Base-by-base conservation (phyloP, 2,329 filamentous ascomycete species). In the Apiospora arundinis region DNA sequence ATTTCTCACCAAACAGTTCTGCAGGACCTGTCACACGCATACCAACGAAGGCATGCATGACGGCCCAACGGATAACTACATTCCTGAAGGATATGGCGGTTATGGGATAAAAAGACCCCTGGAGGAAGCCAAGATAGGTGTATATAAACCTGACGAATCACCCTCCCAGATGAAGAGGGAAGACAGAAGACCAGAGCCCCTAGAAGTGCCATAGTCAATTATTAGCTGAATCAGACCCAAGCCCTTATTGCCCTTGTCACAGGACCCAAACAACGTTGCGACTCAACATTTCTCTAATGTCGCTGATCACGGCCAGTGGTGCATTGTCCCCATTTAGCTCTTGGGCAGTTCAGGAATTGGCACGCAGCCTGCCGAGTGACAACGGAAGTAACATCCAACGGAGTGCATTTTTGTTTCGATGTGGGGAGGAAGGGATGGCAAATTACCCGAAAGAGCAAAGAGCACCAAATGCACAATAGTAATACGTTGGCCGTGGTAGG, bases 181-280 rank as follows among this genome's bases (percentile, higher is more conserved):
- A 7, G 45, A 48, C n/a, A 49, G 48, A 49, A 49, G 48, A 49
- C n/a, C 48, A 49, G 48, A 49, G 48, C 48, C 48, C 48, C n/a
- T 25, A 49, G 48, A 49, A 49, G 48, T 49, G 48, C 48, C n/a
- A 49, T 49, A 25, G n/a, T 49, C 48, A 49, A 49, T 25, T 49
- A 49, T 25, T 49, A 49, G n/a, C 12, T 49, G 48, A 49, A 49
- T 49, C 48, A 49, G 48, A 49, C 23, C 48, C 48, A 49, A 49
- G 48, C 48, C 48, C 48, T 49, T 49, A 49, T 23, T 49, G 48
- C 48, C 48, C 48, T 49, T 49, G 48, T 25, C 48, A 49, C 48
- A 49, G n/a, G n/a, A n/a, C n/a, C n/a, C 42, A 44, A 12, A 12
- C 42, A 12, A 44, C 42, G 42, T 44, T 12, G 14, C 42, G 42